Conservation (phyloP, 139 green algal species). For the Volvox africanus region DNA sequence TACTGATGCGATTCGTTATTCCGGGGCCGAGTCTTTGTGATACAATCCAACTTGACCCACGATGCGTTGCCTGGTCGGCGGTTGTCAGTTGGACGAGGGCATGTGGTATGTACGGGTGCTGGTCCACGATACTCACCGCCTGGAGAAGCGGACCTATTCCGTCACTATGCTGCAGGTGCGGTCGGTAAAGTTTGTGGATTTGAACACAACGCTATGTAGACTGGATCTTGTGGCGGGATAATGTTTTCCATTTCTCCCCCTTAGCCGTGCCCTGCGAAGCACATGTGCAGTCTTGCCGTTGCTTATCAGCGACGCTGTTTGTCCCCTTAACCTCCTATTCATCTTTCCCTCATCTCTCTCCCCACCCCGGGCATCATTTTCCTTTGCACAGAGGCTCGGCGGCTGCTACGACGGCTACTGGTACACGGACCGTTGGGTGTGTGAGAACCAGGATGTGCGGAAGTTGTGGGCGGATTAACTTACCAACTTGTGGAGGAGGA, state of each 20-base stretch:
- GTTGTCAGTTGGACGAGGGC: slow-evolving; percentile 59
- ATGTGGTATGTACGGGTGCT: slow-evolving; percentile 60
- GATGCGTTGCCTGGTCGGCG: too few species aligned
- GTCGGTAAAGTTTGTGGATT: neutral
- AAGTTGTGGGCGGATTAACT: slow-evolving; percentile 26
- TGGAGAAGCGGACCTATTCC: slow-evolving; percentile 41
- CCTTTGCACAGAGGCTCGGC: slow-evolving; percentile 58
- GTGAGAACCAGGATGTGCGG: slow-evolving; percentile 51
- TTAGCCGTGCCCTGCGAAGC: too few species aligned
- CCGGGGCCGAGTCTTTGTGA: too few species aligned
- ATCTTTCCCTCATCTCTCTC: neutral
- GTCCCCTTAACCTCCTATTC: too few species aligned
- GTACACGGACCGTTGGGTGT: slow-evolving; percentile 59
- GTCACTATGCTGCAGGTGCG: slow-evolving; percentile 37
- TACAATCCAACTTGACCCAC: too few species aligned
- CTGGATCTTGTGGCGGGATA: too few species aligned
- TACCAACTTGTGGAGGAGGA: too few species aligned
- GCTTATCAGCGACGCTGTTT: neutral
- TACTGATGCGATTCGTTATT: too few species aligned
- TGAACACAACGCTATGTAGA: too few species aligned
- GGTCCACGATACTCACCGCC: slow-evolving; percentile 57
- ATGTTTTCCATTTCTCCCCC: too few species aligned
- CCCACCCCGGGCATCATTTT: neutral
- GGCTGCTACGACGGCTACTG: slow-evolving; percentile 66
- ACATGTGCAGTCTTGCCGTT: too few species aligned